These are phyloP conservation scores for Fusarium penzigii DNA, from an alignment of 2,329 filamentous ascomycete species.

Conservation along the genomic window DNA sequence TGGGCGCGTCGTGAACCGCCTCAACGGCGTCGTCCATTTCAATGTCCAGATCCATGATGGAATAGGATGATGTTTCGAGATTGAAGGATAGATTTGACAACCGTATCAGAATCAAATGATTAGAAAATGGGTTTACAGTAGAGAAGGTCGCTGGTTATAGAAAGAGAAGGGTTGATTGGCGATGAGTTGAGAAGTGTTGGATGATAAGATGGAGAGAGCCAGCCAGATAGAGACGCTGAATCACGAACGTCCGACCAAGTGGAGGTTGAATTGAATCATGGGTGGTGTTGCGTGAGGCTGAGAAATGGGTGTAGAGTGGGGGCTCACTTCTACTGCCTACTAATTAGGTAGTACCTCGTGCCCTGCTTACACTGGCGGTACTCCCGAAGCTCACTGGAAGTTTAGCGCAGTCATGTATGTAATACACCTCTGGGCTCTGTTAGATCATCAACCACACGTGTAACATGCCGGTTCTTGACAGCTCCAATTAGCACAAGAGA, in stretches of 20 bases:
- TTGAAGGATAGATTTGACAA: not conserved
- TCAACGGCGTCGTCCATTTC: conserved; percentile 68
- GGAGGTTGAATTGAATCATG: too few species aligned
- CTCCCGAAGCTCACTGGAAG: not conserved
- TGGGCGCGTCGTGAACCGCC: conserved; percentile 29
- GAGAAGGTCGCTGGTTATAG: not conserved
- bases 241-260: not conserved
- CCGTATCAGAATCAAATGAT: not conserved
- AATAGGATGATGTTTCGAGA: not conserved
- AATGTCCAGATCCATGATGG: conserved; percentile 65
- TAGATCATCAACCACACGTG: too few species aligned
- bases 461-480: too few species aligned
- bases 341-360: too few species aligned
- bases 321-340: not conserved
- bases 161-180: not conserved
- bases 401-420: too few species aligned
- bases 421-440: too few species aligned
- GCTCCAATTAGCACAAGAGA: too few species aligned
- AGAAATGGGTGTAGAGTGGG: not conserved
- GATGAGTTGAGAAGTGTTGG: not conserved
- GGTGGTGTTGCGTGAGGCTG: not conserved
- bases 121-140: too few species aligned
- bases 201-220: not conserved
- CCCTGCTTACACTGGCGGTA: too few species aligned
- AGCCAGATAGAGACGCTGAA: not conserved